Evolutionary conservation across 768 basidiomycete species (phyloP).

Genomic region (Cyclocybe aegerita): DNA sequence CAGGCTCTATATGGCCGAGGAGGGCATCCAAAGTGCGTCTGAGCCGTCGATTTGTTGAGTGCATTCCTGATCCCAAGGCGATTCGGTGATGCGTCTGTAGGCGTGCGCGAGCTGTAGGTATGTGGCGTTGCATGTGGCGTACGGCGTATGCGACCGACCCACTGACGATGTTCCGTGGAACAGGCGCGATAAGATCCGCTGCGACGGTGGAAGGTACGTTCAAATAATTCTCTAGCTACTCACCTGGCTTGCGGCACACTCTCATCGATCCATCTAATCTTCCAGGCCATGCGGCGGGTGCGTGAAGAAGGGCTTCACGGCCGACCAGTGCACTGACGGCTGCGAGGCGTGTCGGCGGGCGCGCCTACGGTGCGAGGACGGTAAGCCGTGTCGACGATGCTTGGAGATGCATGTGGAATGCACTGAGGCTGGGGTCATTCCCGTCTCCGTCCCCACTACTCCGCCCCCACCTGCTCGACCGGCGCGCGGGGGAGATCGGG

Average conservation of each 20-base stretch:
- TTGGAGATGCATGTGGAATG: slow-evolving; percentile 51
- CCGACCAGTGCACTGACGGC: slow-evolving; percentile 59
- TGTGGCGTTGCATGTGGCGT: neutral
- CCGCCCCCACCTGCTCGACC: slow-evolving; percentile 13
- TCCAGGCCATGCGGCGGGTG: slow-evolving; percentile 62
- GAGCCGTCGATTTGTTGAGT: slow-evolving; percentile 1
- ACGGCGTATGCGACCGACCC: neutral
- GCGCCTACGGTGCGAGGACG: slow-evolving; percentile 52
- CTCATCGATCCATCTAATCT: slow-evolving; percentile 1
- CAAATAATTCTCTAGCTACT: neutral
- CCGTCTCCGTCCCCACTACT: slow-evolving; percentile 15
- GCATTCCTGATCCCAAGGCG: slow-evolving; percentile 9
- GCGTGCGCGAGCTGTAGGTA: slow-evolving; percentile 64
- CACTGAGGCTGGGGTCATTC: slow-evolving; percentile 36
- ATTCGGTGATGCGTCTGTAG: slow-evolving; percentile 25
- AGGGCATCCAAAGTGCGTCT: slow-evolving; percentile 49
- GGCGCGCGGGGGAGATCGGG: slow-evolving; percentile 41
- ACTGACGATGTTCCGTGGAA: neutral
- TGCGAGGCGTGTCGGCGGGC: slow-evolving; percentile 61
- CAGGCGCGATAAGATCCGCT: slow-evolving; percentile 64
- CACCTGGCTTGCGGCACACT: neutral
- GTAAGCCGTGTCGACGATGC: slow-evolving; percentile 53
- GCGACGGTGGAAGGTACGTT: slow-evolving; percentile 51
- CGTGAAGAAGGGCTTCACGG: slow-evolving; percentile 49
- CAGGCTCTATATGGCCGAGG: slow-evolving; percentile 47